Evolutionary conservation across 2,329 filamentous ascomycete species (phyloP), one percentile per base, ranked within the genome.

Genomic region (Domatiomyces globalis): DNA sequence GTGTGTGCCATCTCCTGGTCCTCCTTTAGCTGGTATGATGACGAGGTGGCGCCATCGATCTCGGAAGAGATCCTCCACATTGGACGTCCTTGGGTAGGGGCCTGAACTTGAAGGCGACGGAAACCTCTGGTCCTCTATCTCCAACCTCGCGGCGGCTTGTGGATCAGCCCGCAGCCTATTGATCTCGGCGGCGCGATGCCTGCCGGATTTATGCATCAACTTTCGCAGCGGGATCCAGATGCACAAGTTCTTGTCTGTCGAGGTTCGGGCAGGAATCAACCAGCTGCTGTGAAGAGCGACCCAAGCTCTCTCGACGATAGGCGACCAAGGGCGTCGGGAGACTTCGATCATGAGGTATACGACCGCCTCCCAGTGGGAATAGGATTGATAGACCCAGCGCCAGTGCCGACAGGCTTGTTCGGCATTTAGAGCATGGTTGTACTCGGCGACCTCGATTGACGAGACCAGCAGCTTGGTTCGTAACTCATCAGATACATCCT

Each of bases 361-460:
- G 2, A 79, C 71, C 4, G 77, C 75, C 56, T 79, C 71, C 75
- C 77, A 80, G 53, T 79, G 76, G 0, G 73, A 76, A 60, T 78
- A 79, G 0, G 75, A 77, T 57, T 78, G 73, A 61, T 77, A 79
- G 5, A 78, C 65, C 78, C 78, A 81, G 17, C 74, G 73, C 72
- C 74, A 79, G 46, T 73, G 72, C 8, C 69, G 69, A 49, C 69
- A 71, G 15, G 65, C 66, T 2, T 66, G 64, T 51, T 80, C 75
- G 2, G 69, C 65, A 49, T 75, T 77, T n/a, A 81, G 63, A 1
- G 72, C 66, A 54, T 76, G 71, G 53, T 72, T 77, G 57, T 77
- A 78, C 59, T 71, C 69, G 5, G 68, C 63, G 17, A 69, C 65
- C 46, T 71, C 69, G 22, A 70, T 68, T 12, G 66, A 63, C 0